Base-by-base conservation (phyloP, 2,329 filamentous ascomycete genomes). In the Trichophyton equinum region DNA sequence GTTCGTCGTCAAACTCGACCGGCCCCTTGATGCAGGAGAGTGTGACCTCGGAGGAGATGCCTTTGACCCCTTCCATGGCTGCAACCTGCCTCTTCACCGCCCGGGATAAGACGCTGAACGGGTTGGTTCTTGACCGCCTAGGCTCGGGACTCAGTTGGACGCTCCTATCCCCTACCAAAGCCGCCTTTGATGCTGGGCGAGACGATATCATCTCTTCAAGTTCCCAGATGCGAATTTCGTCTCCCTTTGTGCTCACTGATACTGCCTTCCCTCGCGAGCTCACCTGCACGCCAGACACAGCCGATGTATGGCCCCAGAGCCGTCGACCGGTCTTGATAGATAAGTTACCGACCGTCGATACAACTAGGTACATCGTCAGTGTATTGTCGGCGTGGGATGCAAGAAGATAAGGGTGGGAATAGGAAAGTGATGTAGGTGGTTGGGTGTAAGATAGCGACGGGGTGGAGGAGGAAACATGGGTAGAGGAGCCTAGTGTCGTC, bases 231-330 rank as follows among this genome's bases (percentile, higher is more conserved):
- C 91, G 83, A 63, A 90, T 83, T 70, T 90, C 87, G 61, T 87
- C 85, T 30, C 90, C 91, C n/a, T 84, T 79, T 20, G 81, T 81
- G 73, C 88, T 94, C 58, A 96, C 86, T n/a, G 89, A 95, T 3
- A 96, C 88, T 0, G 91, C 91, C 72, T 91, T 95, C 18, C 91
- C 91, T 42, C 88, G 83, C 51, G 87, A 83, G 18, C 88, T 91
- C 60, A 96, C 89, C 68, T 95, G 86, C 6, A 89, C 90, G 36
- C 89, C 86, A 57, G 88, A 89, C 38, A 96, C 89, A 2, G 88
- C 89, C 1, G 91, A 95, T 0, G 91, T 96, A 70, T 96, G 91
- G 6, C 91, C 91, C 88, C 89, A 96, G 4, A 96, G 81, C 30
- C 89, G 82, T 64, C 85, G 86, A 0, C 88, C 89, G 0, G 84